These are phyloP conservation scores for Penicillium sp. DNA, from an alignment of 2,329 filamentous ascomycete species.

Conservation along the genomic window DNA sequence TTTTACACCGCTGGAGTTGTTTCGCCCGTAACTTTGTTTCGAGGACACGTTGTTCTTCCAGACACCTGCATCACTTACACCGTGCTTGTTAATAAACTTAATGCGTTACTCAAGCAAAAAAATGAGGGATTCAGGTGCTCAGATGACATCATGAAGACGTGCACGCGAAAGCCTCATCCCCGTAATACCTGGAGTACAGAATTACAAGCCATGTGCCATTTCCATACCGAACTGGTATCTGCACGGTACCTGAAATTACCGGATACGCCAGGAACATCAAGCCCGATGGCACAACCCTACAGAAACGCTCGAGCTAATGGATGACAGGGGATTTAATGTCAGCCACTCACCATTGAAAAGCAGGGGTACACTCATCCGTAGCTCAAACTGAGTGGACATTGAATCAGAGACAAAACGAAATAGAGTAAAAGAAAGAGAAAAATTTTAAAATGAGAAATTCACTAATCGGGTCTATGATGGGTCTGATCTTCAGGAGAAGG, in stretches of 20 bases:
- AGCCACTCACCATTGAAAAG: constrained; percentile 12
- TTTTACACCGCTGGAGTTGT: neutral
- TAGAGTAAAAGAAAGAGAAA: neutral
- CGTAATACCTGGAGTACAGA: neutral
- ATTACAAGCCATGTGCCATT: neutral
- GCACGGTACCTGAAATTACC: neutral
- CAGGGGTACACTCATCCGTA: constrained; percentile 6
- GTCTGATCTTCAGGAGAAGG: constrained; percentile 30
- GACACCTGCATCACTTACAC: neutral
- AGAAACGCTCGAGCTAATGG: constrained; percentile 8
- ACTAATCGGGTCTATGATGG: neutral
- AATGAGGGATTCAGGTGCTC: constrained; percentile 5
- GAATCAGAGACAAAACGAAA: neutral
- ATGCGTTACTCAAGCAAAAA: neutral
- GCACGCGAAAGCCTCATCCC: neutral
- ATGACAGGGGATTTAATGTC: constrained; percentile 8
- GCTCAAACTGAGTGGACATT: neutral
- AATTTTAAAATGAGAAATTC: neutral
- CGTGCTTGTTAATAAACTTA: neutral
- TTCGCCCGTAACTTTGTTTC: neutral
- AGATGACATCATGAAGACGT: constrained; percentile 27
- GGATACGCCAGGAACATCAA: neutral
- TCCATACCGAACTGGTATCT: neutral
- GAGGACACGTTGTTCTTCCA: neutral
- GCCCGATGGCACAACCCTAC: neutral